phyloP scores from a whole-genome alignment of 106 monocot species.

The Chionographis japonica region DNA sequence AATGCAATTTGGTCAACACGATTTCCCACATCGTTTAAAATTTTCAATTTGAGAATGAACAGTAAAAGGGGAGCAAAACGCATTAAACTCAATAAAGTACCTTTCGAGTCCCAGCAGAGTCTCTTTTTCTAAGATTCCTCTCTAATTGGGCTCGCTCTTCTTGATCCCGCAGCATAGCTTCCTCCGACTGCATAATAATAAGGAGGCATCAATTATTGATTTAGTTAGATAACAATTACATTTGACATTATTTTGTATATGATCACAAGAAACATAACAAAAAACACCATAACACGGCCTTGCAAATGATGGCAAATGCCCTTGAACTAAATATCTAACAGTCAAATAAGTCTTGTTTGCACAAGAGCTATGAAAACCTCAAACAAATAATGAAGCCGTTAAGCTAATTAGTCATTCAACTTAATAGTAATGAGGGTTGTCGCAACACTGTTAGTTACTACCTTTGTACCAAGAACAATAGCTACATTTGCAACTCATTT shows the following conservation, averaged over 20 bases:
- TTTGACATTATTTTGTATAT: background rate
- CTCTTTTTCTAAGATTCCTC: conserved; percentile 79
- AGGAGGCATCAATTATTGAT: background rate
- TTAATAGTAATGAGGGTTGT: too few relatives aligned
- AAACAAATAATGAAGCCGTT: too few relatives aligned
- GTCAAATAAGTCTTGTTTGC: too few relatives aligned
- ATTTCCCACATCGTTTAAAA: too few relatives aligned
- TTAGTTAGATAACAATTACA: background rate
- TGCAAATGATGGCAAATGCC: background rate
- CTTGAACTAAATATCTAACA: too few relatives aligned
- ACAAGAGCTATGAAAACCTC: too few relatives aligned
- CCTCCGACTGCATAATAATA: conserved; percentile 48
- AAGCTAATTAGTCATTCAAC: too few relatives aligned
- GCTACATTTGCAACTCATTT: too few relatives aligned
- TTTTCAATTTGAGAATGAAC: background rate
- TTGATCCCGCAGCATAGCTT: conserved; percentile 75
- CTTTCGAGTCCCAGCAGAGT: conserved; percentile 78
- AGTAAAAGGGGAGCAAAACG: background rate
- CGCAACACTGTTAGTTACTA: too few relatives aligned
- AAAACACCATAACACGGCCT: background rate
- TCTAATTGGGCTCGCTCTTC: conserved; percentile 79
- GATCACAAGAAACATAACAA: background rate
- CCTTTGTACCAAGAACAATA: too few relatives aligned
- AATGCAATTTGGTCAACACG: too few relatives aligned
- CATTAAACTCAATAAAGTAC: conserved; percentile 19